Conservation (phyloP, 148 eudicot genomes). For the Rhododendron ferrugineum region DNA sequence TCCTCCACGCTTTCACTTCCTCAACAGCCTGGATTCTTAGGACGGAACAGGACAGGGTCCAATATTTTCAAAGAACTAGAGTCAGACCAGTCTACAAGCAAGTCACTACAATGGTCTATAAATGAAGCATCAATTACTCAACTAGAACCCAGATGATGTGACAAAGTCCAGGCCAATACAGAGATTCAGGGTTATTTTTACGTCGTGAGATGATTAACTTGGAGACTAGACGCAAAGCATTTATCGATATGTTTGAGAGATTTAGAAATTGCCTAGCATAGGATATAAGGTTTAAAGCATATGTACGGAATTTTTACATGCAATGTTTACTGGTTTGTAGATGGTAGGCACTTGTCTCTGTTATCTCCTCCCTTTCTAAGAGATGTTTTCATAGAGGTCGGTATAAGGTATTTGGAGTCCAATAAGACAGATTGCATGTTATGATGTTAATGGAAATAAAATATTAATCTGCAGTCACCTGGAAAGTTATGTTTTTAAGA, state of each 20-base stretch:
- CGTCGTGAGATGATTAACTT: neutral
- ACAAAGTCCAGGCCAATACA: neutral
- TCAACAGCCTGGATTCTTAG: conserved; percentile 16
- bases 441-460: neutral
- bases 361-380: neutral
- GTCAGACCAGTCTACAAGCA: neutral
- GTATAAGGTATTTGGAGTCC: neutral
- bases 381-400: neutral
- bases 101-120: neutral
- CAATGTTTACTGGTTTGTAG: neutral
- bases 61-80: neutral
- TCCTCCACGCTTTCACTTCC: conserved; percentile 22
- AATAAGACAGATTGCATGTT: neutral
- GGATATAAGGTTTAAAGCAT: neutral
- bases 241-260: neutral
- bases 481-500: neutral
- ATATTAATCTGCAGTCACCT: neutral
- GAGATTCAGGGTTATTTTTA: neutral
- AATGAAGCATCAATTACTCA: conserved; percentile 4
- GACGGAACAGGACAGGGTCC: neutral
- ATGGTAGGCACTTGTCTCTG: neutral
- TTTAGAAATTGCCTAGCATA: neutral
- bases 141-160: neutral
- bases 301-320: neutral
- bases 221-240: neutral